These are phyloP conservation scores for Pseudofabraea citricarpa DNA, from an alignment of 2,329 filamentous ascomycete genomes.

Conservation along the genomic window DNA sequence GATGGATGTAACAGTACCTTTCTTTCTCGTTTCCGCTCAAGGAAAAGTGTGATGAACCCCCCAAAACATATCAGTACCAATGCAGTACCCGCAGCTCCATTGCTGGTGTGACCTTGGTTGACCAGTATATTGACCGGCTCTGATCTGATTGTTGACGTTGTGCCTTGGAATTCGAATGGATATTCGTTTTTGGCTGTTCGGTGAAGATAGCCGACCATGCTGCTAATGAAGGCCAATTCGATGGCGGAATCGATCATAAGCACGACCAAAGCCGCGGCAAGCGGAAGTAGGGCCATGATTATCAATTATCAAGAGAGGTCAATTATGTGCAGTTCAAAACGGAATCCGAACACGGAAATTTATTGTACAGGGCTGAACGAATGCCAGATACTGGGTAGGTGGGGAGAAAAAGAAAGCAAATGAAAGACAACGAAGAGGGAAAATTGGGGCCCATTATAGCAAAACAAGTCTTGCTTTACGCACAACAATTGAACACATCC, in stretches of 20 bases:
- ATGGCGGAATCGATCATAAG: constrained; percentile 33
- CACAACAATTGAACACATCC: too few species aligned
- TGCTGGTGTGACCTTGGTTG: constrained; percentile 15
- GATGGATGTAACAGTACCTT: too few species aligned
- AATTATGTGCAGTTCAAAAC: too few species aligned
- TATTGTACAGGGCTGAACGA: too few species aligned
- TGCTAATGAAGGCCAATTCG: constrained; percentile 34
- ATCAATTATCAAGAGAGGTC: too few species aligned
- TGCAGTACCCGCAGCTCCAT: constrained; percentile 12
- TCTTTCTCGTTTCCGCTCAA: constrained; percentile 3
- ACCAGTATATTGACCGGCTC: constrained; percentile 8
- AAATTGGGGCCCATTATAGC: too few species aligned
- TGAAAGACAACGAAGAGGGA: too few species aligned
- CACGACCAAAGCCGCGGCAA: constrained; percentile 25
- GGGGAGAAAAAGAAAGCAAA: too few species aligned
- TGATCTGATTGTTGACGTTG: constrained; percentile 5
- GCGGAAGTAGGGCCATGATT: too few species aligned
- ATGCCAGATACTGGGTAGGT: too few species aligned
- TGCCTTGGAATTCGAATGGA: constrained; percentile 5
- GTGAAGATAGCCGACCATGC: constrained; percentile 35
- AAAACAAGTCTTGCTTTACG: too few species aligned
- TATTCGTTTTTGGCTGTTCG: constrained; percentile 19
- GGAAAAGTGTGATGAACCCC: constrained; percentile 8
- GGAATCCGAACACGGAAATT: too few species aligned
- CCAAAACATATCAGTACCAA: constrained; percentile 12